Base-by-base conservation (phyloP, 768 basidiomycete species). In the Mycena albidolilacea region DNA sequence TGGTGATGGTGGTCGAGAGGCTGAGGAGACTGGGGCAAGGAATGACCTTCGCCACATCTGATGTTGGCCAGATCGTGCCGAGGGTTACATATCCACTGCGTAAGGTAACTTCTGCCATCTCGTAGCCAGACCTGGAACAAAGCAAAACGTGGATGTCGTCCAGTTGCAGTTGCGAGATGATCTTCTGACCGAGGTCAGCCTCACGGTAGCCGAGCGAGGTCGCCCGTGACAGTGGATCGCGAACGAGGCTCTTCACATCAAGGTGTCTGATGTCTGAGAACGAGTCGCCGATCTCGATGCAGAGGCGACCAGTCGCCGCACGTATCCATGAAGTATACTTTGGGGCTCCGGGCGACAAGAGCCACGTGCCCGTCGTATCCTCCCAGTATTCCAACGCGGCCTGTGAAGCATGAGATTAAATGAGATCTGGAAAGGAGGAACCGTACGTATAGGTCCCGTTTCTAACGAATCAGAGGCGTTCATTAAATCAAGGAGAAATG, bases 341-440 rank as follows among this genome's bases (percentile, higher is more conserved):
- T 7, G 67, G 67, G 3, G 67, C 60, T 0, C 60, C 60, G 11
- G 67, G 50, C 0, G 67, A 52, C 23, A 62, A 11, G 15, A 69
- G 60, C 60, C 39, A 69, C 39, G 60, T 62, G 15, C 39, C 39
- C 2, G 67, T 69, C 8, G 14, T 21, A 7, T 8, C 12, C 12
- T 43, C 7, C 67, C 67, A 69, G 38, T 69, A 69, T 62, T 69
- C 48, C 15, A 69, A 69, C 15, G 67, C 67, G 7, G 59, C 39
- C 67, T 69, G 41, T 5, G 3, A 35, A 19, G 11, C 1, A 23
- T 69, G 12, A 61, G 59, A 15, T 50, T 6, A 10, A 8, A 35
- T 21, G 21, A 2, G 2, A 7, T 7, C 11, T 46, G 17, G 21
- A 3, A 48, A 5, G 50, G 7, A 14, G 12, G 11, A 21, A 19